Evolutionary conservation across 2,329 filamentous ascomycete genomes (phyloP).

Genomic region (Pseudogymnoascus sp.): DNA sequence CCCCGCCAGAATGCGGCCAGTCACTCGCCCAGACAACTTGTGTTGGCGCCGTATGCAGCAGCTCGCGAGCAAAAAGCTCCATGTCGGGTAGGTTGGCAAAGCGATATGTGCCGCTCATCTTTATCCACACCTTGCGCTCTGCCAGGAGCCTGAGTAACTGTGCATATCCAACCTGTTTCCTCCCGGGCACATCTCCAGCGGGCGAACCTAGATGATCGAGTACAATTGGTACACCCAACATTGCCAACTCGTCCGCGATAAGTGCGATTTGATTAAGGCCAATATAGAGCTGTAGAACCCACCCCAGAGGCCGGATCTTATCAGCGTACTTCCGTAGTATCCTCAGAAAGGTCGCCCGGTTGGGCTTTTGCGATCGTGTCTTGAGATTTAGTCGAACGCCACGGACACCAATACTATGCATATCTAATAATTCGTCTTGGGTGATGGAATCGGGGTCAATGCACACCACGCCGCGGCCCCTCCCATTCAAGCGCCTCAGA

Average conservation of each 20-base stretch:
- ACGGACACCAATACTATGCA: slow-evolving; percentile 26
- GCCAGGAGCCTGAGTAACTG: slow-evolving; percentile 19
- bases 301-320: slow-evolving; percentile 22
- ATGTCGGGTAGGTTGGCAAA: slow-evolving; percentile 18
- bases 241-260: slow-evolving; percentile 21
- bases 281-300: slow-evolving; percentile 28
- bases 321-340: slow-evolving; percentile 21
- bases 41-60: slow-evolving; percentile 20
- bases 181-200: slow-evolving; percentile 6
- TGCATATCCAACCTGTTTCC: slow-evolving; percentile 14
- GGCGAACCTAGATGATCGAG: slow-evolving; percentile 25
- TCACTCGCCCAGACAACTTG: slow-evolving; percentile 20
- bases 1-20: slow-evolving; percentile 23
- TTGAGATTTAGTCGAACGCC: slow-evolving; percentile 28
- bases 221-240: slow-evolving; percentile 21
- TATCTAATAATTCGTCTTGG: slow-evolving; percentile 19
- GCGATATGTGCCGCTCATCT: slow-evolving; percentile 25
- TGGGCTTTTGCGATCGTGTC: slow-evolving; percentile 19
- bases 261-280: slow-evolving; percentile 20
- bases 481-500: slow-evolving; percentile 19
- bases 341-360: slow-evolving; percentile 19
- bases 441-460: slow-evolving; percentile 23
- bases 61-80: slow-evolving; percentile 19
- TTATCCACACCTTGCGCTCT: slow-evolving; percentile 19
- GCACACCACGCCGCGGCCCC: slow-evolving; percentile 25